Evolutionary conservation across 2,329 filamentous ascomycete species (phyloP), one percentile per base, ranked within the genome.

Genomic region (Aspergillus phoenicis): DNA sequence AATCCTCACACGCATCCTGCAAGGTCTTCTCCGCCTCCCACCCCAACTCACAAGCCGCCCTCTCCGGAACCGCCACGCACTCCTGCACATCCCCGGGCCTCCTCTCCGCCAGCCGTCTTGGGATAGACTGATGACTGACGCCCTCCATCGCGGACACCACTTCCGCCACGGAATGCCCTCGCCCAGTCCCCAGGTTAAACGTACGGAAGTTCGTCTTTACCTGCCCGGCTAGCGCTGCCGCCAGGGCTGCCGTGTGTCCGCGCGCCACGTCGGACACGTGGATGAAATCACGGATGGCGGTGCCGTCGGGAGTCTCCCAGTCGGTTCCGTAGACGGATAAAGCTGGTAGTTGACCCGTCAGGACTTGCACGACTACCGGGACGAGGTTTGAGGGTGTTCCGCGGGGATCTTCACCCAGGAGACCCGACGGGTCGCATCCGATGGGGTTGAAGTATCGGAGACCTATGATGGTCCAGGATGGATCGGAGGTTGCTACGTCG

Each of bases 381-480:
- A 89, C 83, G 30, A 89, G 78, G 69, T 89, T 89, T 38, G 84
- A 86, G 3, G 87, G 84, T 39, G 79, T 80, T 57, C 83, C 82
- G 57, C 83, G 80, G 26, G 87, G 87, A 70, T 88, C 84, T 74
- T 89, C 87, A n/a, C 86, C 85, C 10, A 89, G 77, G 2, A 87
- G 75, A 5, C 87, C 87, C 6, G 85, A 87, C n/a, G 84, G 76
- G 68, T 89, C 85, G 71, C 85, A 88, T 6, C 87, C 87, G 57
- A 88, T 84, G 0, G 87, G 87, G 64, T 89, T 89, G 77, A 89
- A 89, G 74, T 89, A 89, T 36, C 87, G 81, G 20, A 89, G 77
- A 2, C 85, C 84, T 39, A 85, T 83, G 63, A 88, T 85, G 17
- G 82, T 83, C 85, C 86, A 88, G 15, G 81, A 78, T 6, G 84